A percentile compares a stretch with the other conserved stretches of the same genome.
phyloP scores from a whole-genome alignment of 2,329 filamentous ascomycete genomes.

The Xenosphaeropsis pyriputrescens region DNA sequence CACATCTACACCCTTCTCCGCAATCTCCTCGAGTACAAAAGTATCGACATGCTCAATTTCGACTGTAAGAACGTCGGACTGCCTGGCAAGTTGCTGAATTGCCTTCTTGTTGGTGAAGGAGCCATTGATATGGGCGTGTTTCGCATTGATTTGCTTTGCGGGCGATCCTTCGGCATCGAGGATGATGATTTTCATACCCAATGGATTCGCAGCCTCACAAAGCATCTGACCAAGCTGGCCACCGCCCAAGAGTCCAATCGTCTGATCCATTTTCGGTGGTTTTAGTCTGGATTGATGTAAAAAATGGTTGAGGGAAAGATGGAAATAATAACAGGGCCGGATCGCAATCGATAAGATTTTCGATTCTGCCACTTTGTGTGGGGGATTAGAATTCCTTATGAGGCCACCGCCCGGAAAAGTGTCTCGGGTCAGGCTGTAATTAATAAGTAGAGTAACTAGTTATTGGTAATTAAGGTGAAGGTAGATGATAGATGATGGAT shows the following conservation, averaged over 20 bases:
- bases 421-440: too few relatives aligned
- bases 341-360: too few relatives aligned
- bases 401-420: too few relatives aligned
- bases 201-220: constrained; percentile 62
- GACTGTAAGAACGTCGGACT: constrained; percentile 72
- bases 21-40: constrained; percentile 74
- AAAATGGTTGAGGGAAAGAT: too few relatives aligned
- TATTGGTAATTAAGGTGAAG: too few relatives aligned
- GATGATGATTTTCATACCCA: constrained; percentile 67
- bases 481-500: too few relatives aligned
- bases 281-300: too few relatives aligned
- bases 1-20: constrained; percentile 44
- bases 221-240: constrained; percentile 90
- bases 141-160: constrained; percentile 73
- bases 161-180: constrained; percentile 66
- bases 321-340: too few relatives aligned
- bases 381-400: too few relatives aligned
- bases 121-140: constrained; percentile 60
- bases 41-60: constrained; percentile 95
- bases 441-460: too few relatives aligned
- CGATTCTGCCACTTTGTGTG: too few relatives aligned
- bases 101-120: constrained; percentile 76
- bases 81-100: constrained; percentile 63
- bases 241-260: constrained; percentile 34
- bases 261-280: not conserved